Evolutionary conservation across 2,329 filamentous ascomycete species (phyloP).

Genomic region (Fusarium penzigii): DNA sequence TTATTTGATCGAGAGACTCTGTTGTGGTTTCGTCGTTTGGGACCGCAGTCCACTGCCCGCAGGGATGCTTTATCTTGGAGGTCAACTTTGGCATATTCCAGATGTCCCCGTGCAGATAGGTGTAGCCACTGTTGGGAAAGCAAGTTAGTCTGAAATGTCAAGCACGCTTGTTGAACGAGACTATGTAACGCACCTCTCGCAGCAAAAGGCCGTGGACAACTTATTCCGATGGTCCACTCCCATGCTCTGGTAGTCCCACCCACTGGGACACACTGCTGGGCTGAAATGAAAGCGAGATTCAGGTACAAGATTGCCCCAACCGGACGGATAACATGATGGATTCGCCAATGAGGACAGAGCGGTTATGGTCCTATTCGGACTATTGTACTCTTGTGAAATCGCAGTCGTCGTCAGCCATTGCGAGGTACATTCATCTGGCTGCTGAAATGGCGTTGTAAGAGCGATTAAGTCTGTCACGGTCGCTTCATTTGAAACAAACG

Average conservation of each 20-base stretch:
- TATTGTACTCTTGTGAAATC: too few species aligned
- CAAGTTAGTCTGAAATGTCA: neutral
- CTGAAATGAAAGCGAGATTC: neutral
- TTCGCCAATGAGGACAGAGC: too few species aligned
- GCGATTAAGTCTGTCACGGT: too few species aligned
- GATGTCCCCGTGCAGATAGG: neutral
- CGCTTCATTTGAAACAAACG: too few species aligned
- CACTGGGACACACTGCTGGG: slow-evolving; percentile 1
- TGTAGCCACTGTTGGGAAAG: neutral
- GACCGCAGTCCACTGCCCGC: neutral
- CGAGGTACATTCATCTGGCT: too few species aligned
- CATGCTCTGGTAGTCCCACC: neutral
- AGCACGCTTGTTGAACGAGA: neutral
- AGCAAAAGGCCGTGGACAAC: neutral
- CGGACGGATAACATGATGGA: neutral
- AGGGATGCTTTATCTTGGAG: neutral
- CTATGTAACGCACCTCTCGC: neutral
- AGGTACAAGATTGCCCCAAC: neutral
- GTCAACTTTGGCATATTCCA: neutral
- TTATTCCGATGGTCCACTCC: neutral
- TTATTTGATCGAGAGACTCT: too few species aligned
- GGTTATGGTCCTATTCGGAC: too few species aligned
- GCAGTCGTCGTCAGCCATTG: too few species aligned
- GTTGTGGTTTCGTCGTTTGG: neutral
- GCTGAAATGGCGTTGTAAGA: too few species aligned